Evolutionary conservation across 75 land plant species (phyloP), one percentile per base, ranked within the genome.

Genomic region (Selaginella moellendorffii): DNA sequence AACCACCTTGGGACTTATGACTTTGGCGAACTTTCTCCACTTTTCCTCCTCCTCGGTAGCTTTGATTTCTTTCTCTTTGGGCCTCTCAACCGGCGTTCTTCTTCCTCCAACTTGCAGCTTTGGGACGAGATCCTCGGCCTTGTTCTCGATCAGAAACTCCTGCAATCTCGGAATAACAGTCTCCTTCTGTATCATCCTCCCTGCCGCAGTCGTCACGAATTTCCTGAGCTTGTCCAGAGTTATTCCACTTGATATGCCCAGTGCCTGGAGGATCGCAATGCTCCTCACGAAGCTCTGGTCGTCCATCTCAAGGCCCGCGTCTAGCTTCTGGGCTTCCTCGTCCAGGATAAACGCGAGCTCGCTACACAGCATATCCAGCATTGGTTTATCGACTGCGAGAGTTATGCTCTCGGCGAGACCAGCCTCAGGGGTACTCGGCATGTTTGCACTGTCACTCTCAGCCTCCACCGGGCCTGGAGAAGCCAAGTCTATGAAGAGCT

Each of bases 11-110:
- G 76, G 52, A 9, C 53, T 54, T 31, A 74, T 63, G 5, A 69
- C 1, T 2, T 72, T 68, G 12, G 61, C 62, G 31, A 62, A 74
- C 26, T 68, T 69, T 28, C 56, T 63, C 76, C 76, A 74, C 26
- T 42, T 63, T 27, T 74, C 71, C 71, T 63, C 52, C 28, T 69
- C 60, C 9, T 20, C 60, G 54, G 26, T 58, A 67, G 9, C 53
- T 21, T 59, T 58, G 21, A 25, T 14, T 22, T 63, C 63, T 66
- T 52, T 26, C 0, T 29, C 42, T 26, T 23, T n/a, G 14, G 10
- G 10, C 5, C 46, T 14, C 46, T 36, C 14, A 5, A 5, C 10
- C 46, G 5, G 46, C 46, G 14, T 36, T 5, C 14, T 5, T 36
- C 14, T 36, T 14, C 46, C 46, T 5, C 46, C 46, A 36, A 36